Conservation (phyloP, 805 yeast species). For the Candida krabiensis region DNA sequence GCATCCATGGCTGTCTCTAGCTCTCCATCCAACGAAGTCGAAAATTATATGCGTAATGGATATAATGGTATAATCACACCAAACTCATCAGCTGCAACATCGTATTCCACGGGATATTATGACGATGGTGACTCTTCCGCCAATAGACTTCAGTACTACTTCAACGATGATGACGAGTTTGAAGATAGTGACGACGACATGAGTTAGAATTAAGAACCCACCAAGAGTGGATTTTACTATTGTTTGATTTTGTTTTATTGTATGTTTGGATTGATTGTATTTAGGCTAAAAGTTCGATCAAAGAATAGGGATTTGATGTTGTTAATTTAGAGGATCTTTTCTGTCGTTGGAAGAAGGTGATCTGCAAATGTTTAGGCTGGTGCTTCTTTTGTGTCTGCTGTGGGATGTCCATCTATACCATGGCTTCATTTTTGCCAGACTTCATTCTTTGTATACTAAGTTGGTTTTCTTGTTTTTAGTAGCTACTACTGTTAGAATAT, state of each 20-base stretch:
- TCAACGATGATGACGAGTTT: slow-evolving; percentile 18
- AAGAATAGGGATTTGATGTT: background rate
- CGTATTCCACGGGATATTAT: slow-evolving; percentile 10
- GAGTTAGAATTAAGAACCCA: slow-evolving; percentile 6
- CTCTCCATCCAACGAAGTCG: slow-evolving; percentile 35
- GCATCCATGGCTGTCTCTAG: slow-evolving; percentile 7
- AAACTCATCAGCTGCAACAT: slow-evolving; percentile 3
- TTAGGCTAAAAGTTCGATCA: background rate
- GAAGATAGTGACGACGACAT: slow-evolving; percentile 20
- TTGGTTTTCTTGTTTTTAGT: slow-evolving; percentile 4
- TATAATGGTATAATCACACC: slow-evolving; percentile 19
- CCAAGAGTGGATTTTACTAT: background rate
- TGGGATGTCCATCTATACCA: background rate
- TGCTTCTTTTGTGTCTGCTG: background rate
- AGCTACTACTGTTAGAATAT: slow-evolving; percentile 2
- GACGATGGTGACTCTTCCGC: slow-evolving; percentile 22
- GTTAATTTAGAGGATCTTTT: background rate
- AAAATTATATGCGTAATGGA: slow-evolving; percentile 34
- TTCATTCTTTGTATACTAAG: background rate
- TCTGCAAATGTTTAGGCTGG: background rate
- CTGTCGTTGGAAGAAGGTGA: background rate
- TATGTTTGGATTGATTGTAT: background rate
- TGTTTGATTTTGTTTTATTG: background rate
- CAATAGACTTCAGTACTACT: slow-evolving; percentile 17
- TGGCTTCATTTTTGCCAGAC: background rate